These are phyloP conservation scores for Penicillium sp. DNA, from an alignment of 2,329 filamentous ascomycete genomes.

Conservation along the genomic window DNA sequence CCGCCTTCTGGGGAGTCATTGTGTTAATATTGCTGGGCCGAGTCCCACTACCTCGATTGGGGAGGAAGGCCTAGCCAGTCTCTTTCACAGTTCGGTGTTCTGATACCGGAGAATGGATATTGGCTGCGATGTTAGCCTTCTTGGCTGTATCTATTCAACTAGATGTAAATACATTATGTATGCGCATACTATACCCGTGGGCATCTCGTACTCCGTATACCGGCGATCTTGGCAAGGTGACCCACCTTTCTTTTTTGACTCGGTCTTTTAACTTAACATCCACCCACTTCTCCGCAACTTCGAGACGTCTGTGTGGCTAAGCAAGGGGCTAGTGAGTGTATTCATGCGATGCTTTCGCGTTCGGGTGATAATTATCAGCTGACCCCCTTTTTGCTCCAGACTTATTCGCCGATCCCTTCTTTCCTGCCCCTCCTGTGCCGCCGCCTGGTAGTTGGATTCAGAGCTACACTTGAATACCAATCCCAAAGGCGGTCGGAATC, in stretches of 20 bases:
- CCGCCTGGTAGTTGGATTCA: not conserved
- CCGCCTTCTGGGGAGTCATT: slow-evolving; percentile 33
- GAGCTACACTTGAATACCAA: not conserved
- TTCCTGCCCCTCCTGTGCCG: slow-evolving; percentile 10
- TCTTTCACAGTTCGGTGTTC: not conserved
- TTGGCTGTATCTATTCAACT: not conserved
- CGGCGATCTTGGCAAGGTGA: slow-evolving; percentile 5
- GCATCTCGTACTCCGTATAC: not conserved
- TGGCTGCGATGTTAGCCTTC: not conserved
- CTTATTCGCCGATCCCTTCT: not conserved
- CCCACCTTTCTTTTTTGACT: not conserved
- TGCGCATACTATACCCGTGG: not conserved
- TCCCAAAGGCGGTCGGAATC: not conserved
- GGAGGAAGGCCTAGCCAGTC: slow-evolving; percentile 17
- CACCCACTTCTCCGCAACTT: slow-evolving; percentile 9
- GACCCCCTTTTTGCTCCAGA: slow-evolving; percentile 2
- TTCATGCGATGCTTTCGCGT: not conserved
- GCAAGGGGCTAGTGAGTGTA: slow-evolving; percentile 8
- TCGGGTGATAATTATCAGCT: not conserved
- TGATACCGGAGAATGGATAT: not conserved
- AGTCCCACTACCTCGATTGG: slow-evolving; percentile 34
- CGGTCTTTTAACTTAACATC: slow-evolving; percentile 1
- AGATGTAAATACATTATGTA: not conserved
- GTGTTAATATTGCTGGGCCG: slow-evolving; percentile 32
- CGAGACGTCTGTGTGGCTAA: slow-evolving; percentile 5